Percentiles rank a stretch among this genome's conserved stretches.
phyloP scores from a whole-genome alignment of 495 filamentous ascomycete genomes.

The Penicillium cinerascens region DNA sequence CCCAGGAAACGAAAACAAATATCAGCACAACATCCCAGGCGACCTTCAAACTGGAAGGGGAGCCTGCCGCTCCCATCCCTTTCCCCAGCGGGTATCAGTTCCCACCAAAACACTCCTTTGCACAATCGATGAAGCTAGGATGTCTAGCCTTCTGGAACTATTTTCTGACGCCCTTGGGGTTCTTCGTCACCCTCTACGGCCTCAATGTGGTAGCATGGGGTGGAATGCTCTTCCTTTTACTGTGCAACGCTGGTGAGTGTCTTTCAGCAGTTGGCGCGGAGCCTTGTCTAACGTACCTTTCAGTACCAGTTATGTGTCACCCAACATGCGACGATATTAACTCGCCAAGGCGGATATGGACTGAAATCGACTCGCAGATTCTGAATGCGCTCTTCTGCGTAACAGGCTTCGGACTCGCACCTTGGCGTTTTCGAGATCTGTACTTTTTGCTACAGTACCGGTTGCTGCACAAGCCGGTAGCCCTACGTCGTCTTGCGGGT shows the following conservation, averaged over 20 bases:
- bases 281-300: too few relatives aligned
- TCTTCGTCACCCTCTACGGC: conserved; percentile 72
- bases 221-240: conserved; percentile 81
- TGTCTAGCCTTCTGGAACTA: too few relatives aligned
- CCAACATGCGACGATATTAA: conserved; percentile 70
- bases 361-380: conserved; percentile 82
- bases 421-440: conserved; percentile 76
- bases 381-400: conserved; percentile 84
- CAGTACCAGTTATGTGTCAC: conserved; percentile 71
- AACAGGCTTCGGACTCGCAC: conserved; percentile 77
- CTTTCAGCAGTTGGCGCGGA: too few relatives aligned
- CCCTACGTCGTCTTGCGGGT: background rate
- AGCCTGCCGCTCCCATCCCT: too few relatives aligned
- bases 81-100: too few relatives aligned
- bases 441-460: background rate
- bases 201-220: conserved; percentile 85
- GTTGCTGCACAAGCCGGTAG: too few relatives aligned
- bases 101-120: too few relatives aligned
- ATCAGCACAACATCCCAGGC: too few relatives aligned
- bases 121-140: too few relatives aligned
- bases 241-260: conserved; percentile 55
- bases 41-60: too few relatives aligned
- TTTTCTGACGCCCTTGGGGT: conserved; percentile 59
- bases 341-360: conserved; percentile 71
- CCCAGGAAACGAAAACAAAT: too few relatives aligned